Percentiles rank a stretch among this genome's conserved stretches.
Evolutionary conservation across 108 stramenopile species (phyloP).

Genomic region (Nitzschia sp.): DNA sequence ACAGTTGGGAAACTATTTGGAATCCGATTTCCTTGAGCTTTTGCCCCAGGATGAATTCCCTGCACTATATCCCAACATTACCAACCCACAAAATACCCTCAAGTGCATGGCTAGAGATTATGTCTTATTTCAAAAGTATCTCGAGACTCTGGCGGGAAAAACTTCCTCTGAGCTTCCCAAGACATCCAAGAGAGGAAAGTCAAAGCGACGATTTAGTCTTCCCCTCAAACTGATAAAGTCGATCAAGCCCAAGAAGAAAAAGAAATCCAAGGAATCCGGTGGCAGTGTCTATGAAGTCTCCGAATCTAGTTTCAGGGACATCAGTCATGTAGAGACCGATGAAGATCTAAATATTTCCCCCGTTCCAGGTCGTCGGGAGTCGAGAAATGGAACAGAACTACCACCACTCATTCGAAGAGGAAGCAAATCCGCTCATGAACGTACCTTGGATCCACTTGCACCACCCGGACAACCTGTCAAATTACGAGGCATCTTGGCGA

Average conservation of each 20-base stretch:
- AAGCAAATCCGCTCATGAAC: no score
- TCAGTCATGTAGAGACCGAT: no score
- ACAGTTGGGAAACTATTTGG: not conserved
- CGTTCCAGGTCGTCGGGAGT: no score
- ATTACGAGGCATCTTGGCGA: not conserved
- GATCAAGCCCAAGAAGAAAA: not conserved
- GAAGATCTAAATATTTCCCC: no score
- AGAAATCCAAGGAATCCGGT: not conserved
- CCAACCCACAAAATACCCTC: not conserved
- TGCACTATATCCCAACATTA: not conserved
- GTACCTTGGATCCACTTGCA: no score
- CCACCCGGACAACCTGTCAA: no score
- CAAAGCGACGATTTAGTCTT: conserved; percentile 3
- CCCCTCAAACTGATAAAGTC: not conserved
- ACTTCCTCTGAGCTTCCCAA: no score
- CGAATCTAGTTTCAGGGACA: no score
- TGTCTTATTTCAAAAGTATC: conserved; percentile 8
- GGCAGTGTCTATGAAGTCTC: not conserved
- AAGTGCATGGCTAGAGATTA: conserved; percentile 5
- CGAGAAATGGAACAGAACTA: no score
- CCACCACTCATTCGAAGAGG: no score
- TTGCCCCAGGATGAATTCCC: conserved; percentile 20
- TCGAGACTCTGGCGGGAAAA: conserved; percentile 12
- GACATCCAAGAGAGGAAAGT: not conserved
- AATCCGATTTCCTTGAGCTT: not conserved